Evolutionary conservation across 2,329 filamentous ascomycete genomes (phyloP), one percentile per base, ranked within the genome.

Genomic region (Bipolaris sorokiniana): DNA sequence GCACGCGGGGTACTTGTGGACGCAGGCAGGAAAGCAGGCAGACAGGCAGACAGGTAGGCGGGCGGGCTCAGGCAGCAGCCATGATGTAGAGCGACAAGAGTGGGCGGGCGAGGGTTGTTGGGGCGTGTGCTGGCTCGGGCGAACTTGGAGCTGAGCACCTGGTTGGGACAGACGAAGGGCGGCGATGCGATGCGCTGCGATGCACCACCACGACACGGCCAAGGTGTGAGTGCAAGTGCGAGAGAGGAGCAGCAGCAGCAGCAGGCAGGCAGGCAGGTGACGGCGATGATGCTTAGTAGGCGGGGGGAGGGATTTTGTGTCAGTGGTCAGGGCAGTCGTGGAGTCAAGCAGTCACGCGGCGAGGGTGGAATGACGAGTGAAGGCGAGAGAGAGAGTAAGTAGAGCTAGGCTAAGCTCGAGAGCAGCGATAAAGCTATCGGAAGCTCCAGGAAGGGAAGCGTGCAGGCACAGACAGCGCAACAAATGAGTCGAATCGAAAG

Each of bases 31-130:
- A 9, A 50, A 53, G 44, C 54, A 31, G 54, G 41, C 45, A 45
- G 48, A 49, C 46, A 34, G 55, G 42, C 23, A 28, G 42, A 28
- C 26, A 11, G 5, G 7, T n/a, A 11, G 5, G 7, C 28, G 26
- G 42, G 42, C 16, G n/a, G 60, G 67, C 71, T 74, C 71, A 76
- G 74, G 74, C 74, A 76, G 56, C 73, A 75, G 73, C 66, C 67
- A 74, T 74, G 64, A 54, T 66, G 56, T 63, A 63, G 40, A 55
- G 51, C 62, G 59, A 58, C 31, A 59, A 56, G 60, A 62, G 63
- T 56, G 54, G 61, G 59, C 52, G 53, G 38, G 15, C 31, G 20
- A 37, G 18, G 45, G 57, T 54, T 65, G 54, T 58, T 56, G 42
- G 36, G 56, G 34, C 49, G 33, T 44, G 48, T n/a, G 47, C 42